A percentile compares a stretch with the other conserved stretches of the same genome.
Conservation (phyloP, 305 asterid genomes). For the Fraxinus ornus region DNA sequence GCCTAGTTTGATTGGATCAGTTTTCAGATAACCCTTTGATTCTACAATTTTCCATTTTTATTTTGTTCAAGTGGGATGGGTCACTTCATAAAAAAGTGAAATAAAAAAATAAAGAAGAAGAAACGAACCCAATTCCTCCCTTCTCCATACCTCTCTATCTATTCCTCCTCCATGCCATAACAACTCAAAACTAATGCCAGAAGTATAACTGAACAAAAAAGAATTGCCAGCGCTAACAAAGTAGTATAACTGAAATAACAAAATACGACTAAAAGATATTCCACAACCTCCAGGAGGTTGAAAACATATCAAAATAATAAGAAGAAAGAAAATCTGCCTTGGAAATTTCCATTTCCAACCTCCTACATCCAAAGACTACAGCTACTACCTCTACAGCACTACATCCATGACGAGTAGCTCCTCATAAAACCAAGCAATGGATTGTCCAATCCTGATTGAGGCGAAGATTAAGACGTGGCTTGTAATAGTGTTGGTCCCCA, state of each 20-base stretch:
- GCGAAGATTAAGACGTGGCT: too few relatives aligned
- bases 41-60: not conserved
- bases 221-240: not conserved
- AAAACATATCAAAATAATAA: too few relatives aligned
- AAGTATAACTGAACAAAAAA: not conserved
- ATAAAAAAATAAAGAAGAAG: not conserved
- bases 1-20: conserved; percentile 1
- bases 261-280: not conserved
- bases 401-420: too few relatives aligned
- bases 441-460: too few relatives aligned
- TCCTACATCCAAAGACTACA: too few relatives aligned
- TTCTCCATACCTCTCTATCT: not conserved
- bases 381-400: too few relatives aligned
- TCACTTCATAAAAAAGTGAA: not conserved
- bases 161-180: not conserved
- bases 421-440: too few relatives aligned
- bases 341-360: too few relatives aligned
- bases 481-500: too few relatives aligned
- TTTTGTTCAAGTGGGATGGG: not conserved
- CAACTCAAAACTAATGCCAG: not conserved
- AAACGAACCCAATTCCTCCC: not conserved
- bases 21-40: not conserved
- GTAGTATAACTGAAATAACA: not conserved
- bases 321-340: too few relatives aligned
- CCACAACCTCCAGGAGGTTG: not conserved